These are phyloP conservation scores for Breviolum minutum DNA, from an alignment of 73 alveolate species.

Conservation along the genomic window DNA sequence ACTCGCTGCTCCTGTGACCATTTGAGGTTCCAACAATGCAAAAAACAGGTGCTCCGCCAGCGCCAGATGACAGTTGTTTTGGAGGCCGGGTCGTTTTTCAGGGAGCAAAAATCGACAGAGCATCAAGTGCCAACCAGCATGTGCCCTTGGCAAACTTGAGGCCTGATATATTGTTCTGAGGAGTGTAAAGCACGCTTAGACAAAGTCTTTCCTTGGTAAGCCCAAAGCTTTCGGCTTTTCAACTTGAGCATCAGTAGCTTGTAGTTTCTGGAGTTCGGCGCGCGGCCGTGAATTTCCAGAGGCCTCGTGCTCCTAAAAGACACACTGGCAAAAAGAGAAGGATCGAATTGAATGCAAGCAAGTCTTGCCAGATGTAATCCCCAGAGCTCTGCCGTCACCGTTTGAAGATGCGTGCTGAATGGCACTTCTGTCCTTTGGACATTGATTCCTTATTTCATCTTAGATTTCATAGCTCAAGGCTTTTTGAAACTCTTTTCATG, in stretches of 20 bases:
- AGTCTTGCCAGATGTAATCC: no score
- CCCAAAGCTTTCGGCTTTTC: slow-evolving; percentile 33
- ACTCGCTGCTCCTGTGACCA: neutral
- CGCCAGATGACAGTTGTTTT: slow-evolving; percentile 81
- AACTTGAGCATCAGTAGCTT: neutral
- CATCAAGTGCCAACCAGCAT: neutral
- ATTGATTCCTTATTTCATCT: no score
- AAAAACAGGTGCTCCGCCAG: slow-evolving; percentile 60
- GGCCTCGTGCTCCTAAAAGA: no score
- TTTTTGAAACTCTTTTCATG: no score
- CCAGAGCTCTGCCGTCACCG: no score
- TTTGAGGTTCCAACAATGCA: slow-evolving; percentile 55
- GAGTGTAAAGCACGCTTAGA: slow-evolving; percentile 17
- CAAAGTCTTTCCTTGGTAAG: slow-evolving; percentile 23
- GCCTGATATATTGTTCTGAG: slow-evolving; percentile 50
- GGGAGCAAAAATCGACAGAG: neutral
- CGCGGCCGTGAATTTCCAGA: slow-evolving; percentile 2
- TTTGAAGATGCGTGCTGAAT: no score
- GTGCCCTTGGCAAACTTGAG: neutral
- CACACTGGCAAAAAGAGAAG: no score
- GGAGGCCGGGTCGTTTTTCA: slow-evolving; percentile 21
- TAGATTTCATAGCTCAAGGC: no score
- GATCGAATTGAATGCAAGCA: no score
- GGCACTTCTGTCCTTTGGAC: no score
- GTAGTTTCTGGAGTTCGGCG: neutral